Evolutionary conservation across 192 early-diverging fungal genomes (phyloP), one percentile per base, ranked within the genome.

Genomic region (Linnemannia exigua): DNA sequence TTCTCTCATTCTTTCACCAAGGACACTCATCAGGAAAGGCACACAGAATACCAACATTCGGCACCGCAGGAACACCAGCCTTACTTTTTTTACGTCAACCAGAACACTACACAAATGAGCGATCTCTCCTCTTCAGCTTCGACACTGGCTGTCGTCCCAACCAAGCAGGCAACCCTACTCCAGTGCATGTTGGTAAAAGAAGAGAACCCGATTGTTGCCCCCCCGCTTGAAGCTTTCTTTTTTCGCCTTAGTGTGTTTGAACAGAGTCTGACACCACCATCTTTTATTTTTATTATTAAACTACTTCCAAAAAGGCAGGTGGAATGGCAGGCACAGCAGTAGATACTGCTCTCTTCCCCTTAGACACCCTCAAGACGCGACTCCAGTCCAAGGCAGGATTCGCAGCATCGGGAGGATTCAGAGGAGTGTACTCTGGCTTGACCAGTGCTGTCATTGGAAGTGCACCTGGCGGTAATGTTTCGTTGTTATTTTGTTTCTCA

Each of bases 301-400:
- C 50, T 36, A 48, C 25, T 79, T 31, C 47, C 46, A n/a, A 50
- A 51, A 48, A 89, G 88, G 95, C 97, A 5, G 98, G 98, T 67
- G 98, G 90, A 16, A 77, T 95, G 46, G 98, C 98, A 17, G 98
- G 98, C 12, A 96, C 95, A 31, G 93, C 97, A 2, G 97, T 99
- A 7, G 98, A 99, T 83, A 94, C 94, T n/a, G 92, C 93, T 28
- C 90, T 99, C 33, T 99, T 96, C 85, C 98, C 98, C 14, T 90
- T 99, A 74, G 98, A 99, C 88, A 99, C 98, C 15, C 93, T 99
- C 87, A 99, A 99, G 89, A 99, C 98, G 7, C 92, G 98, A 58
- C 89, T 98, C 79, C 97, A 98, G 85, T 95, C 96, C 35, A 91
- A 92, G 79, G 90, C 90, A 61, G 97, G 97, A 37, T 98, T 98